Percentiles rank a stretch among this genome's conserved stretches.
Evolutionary conservation across 805 yeast genomes (phyloP).

Genomic region (Kodamaea jinghongensis): DNA sequence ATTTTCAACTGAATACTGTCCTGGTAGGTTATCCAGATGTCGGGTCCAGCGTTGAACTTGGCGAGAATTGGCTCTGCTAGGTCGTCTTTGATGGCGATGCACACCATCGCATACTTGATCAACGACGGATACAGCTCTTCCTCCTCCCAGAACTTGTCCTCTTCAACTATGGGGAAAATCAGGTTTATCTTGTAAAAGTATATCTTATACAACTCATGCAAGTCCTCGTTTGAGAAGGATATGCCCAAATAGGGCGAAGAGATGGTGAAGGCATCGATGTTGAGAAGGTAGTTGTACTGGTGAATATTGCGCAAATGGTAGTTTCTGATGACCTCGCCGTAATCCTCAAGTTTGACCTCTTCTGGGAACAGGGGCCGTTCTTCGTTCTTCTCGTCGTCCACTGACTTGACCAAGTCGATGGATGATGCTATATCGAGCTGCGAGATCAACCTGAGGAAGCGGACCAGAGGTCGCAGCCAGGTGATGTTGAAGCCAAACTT

Average conservation of each 20-base stretch:
- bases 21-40: too few species aligned
- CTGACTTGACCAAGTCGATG: not conserved
- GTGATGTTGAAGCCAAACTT: slow-evolving; percentile 10
- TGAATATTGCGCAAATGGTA: slow-evolving; percentile 4
- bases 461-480: slow-evolving; percentile 7
- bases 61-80: slow-evolving; percentile 18
- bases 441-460: slow-evolving; percentile 4
- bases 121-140: slow-evolving; percentile 38
- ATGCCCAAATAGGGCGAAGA: slow-evolving; percentile 19
- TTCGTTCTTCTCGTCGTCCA: not conserved
- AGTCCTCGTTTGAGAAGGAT: slow-evolving; percentile 1
- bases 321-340: not conserved
- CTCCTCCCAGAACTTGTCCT: slow-evolving; percentile 34
- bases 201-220: slow-evolving; percentile 26
- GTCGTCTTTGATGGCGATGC: slow-evolving; percentile 41
- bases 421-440: slow-evolving; percentile 2
- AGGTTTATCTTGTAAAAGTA: slow-evolving; percentile 41
- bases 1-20: slow-evolving; percentile 19
- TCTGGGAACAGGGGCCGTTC: too few species aligned
- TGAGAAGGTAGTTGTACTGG: slow-evolving; percentile 22
- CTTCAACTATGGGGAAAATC: slow-evolving; percentile 41
- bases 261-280: slow-evolving; percentile 38
- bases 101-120: slow-evolving; percentile 41
- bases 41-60: slow-evolving; percentile 11
- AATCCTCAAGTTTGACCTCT: slow-evolving; percentile 1